Conservation (phyloP, 306 rosid genomes). For the Vigna nakashimae region DNA sequence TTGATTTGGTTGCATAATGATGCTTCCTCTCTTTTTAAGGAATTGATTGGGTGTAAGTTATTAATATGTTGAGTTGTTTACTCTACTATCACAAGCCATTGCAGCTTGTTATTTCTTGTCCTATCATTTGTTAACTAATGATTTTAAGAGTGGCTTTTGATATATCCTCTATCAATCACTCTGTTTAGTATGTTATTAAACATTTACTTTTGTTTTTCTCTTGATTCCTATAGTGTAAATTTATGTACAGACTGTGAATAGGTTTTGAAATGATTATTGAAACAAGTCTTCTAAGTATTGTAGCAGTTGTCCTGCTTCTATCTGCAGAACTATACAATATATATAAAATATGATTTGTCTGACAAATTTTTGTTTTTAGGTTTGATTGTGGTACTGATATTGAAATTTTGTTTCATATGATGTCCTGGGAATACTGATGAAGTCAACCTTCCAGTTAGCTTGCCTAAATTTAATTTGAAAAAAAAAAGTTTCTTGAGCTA, state of each 20-base stretch:
- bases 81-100: neutral
- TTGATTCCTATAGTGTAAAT: constrained; percentile 17
- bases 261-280: neutral
- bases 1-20: neutral
- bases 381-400: constrained; percentile 24
- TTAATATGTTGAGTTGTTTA: neutral
- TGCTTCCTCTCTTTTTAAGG: constrained; percentile 14
- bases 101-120: neutral
- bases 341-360: constrained; percentile 13
- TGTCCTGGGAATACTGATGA: constrained; percentile 30
- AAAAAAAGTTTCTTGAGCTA: constrained; percentile 18
- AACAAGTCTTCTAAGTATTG: neutral
- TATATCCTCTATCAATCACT: neutral
- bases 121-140: constrained; percentile 9
- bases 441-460: constrained; percentile 29
- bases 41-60: constrained; percentile 14
- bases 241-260: neutral
- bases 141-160: constrained; percentile 27
- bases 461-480: constrained; percentile 26
- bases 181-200: neutral
- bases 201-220: constrained; percentile 20
- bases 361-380: constrained; percentile 24
- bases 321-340: neutral
- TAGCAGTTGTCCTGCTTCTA: neutral
- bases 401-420: constrained; percentile 23